Evolutionary conservation across 352 stramenopile species (phyloP), one percentile per base, ranked within the genome.

Genomic region (Pythium pectinolyticum): DNA sequence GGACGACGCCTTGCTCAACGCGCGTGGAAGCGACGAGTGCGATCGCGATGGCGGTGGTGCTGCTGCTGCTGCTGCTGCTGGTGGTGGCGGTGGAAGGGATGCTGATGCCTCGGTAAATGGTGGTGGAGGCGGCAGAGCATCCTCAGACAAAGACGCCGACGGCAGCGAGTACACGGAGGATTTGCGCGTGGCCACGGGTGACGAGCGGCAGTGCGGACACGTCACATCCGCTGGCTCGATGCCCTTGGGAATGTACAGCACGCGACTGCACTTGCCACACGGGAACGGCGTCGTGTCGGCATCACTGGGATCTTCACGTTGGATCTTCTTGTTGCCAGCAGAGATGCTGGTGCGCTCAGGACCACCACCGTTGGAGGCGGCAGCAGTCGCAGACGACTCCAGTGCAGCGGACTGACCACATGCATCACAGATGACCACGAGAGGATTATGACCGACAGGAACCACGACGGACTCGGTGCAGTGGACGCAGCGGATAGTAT

Each of bases 191-290:
- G 85, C 72, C 0, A 75, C 73, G 7, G 78, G 78, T 12, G 83
- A 80, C 25, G 86, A 74, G 28, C 80, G 74, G 34, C 82, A 91
- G 57, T 89, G 78, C 19, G 82, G 82, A 48, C 82, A 91, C 19
- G 83, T 78, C 15, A 89, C 74, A n/a, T 92, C 83, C 0, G 67
- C 60, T 20, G 72, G 60, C 11, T 66, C 69, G 25, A 83, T 71
- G 2, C 72, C 78, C 14, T 70, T 47, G 0, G 81, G 80, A 11
- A 92, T 58, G 7, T 82, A 73, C 12, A 92, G 48, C 17, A 80
- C 50, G 20, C 64, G 64, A 12, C 35, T 77, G 63, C 82, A 91
- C 57, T 87, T 89, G 56, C 78, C 74, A 24, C 82, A 90, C 14
- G 63, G 63, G 27, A 66, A 70, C 24, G 57, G 60, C 9, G 30